Base-by-base conservation (phyloP, 2,329 filamentous ascomycete species). In the Penicillium crustosum region DNA sequence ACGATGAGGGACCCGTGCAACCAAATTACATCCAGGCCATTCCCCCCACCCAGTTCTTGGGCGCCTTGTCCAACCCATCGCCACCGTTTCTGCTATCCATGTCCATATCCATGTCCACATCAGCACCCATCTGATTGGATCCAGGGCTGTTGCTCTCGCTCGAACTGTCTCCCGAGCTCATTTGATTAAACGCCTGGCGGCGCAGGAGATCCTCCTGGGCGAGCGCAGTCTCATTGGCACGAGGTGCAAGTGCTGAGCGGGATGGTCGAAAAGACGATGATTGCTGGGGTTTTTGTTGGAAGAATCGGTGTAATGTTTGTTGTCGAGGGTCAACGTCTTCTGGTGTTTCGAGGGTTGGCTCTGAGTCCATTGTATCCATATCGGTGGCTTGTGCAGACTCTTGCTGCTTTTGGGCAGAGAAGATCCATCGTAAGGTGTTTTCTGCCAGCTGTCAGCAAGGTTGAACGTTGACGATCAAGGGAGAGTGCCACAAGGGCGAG, bases 381-480 rank as follows among this genome's bases (percentile, higher is more conserved):
- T 58, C 65, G 21, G 61, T 62, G 17, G 61, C 25, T 12, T 63
- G 44, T 4, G 58, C 42, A 31, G 53, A 49, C 17, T 66, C 65
- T 27, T 65, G 69, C 44, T 71, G 64, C 57, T 72, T 71, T 54
- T 77, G 75, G 7, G 76, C 76, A 27, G 73, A 74, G 59, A 72
- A 78, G 9, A 78, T 70, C 72, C 75, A 75, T 33, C 72, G 70
- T 25, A 78, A 68, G 17, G 76, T 78, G 61, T 77, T 77, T 48
- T 75, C 76, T 78, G 59, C 17, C 49, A 45, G 25, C 29, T 35
- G 63, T 72, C 45, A 73, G 66, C 48, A 39, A 29, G 23, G 33
- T 21, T 45, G 42, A 29, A 31, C n/a, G 17, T 21, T 31, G 36
- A 49, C 38, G 27, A 51, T 38, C 49, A 38, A 39, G 42, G 38